Evolutionary conservation across 1,139 yeast genomes (phyloP), one percentile per base, ranked within the genome.

Genomic region (Spathaspora sp.): DNA sequence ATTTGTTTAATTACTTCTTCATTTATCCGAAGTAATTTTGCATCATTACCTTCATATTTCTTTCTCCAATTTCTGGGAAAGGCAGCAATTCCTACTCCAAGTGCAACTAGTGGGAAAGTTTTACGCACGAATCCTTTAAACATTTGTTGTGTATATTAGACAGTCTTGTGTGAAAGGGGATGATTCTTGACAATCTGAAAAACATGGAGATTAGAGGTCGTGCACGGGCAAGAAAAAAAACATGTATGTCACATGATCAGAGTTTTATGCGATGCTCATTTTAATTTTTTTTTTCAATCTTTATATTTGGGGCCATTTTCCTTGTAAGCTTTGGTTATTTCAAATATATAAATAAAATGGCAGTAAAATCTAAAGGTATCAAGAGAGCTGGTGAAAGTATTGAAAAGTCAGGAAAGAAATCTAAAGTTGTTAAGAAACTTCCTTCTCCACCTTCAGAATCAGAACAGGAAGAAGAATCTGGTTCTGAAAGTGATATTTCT

Each of bases 61-160:
- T 63, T 61, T 39, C 77, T 67, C 62, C 75, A 72, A 1, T 68
- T 68, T 1, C 67, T 49, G 43, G 80, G 68, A 66, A 81, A 71
- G 50, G 72, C 42, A 2, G 70, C 71, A 43, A 75, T 67, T 1
- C 86, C 86, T 0, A 68, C 56, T 0, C 74, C 76, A 48, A 82
- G 76, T 3, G 76, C 78, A 0, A 65, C 54, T 2, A 74, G 45
- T 0, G 82, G 80, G 2, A 56, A 49, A 4, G 65, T 56, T 17
- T 55, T 45, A 49, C 70, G 56, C 9, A 63, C 57, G 24, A 64
- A 24, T 17, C 61, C 50, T 51, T 58, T 63, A 38, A 66, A 55
- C 36, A 31, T 23, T 16, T 11, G 7, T 36, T 27, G 7, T 13
- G 26, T 16, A 26, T 15, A 10, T 6, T 17, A 25, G 15, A 7